Base-by-base conservation (phyloP, 148 eudicot species). In the Camellia granthamiana region DNA sequence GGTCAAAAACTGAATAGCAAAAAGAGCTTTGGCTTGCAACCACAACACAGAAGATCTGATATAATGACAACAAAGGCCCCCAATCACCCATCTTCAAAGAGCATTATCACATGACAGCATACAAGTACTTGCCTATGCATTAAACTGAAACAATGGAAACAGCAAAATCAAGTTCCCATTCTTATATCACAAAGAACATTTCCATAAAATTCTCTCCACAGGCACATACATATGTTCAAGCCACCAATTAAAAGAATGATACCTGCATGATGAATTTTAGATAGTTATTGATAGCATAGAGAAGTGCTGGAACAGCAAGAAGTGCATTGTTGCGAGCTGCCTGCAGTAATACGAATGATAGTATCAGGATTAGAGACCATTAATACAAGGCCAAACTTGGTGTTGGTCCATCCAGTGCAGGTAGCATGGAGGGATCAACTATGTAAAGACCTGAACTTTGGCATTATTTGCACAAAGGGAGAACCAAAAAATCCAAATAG, bases 241-340 rank as follows among this genome's bases (percentile, higher is more conserved):
- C 19, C 55, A 54, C 46, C 74, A 14, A 69, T 44, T 3, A 49
- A 21, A 58, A 30, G 1, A 58, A 76, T 51, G 15, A 18, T 87
- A 92, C 97, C 97, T 92, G 97, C 97, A 92, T 92, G 78, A 78
- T 88, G 81, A 94, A 94, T 93, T 94, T 94, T 72, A 94, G 89
- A 88, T 94, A 92, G 85, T 94, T 94, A 85, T 92, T 94, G 72
- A 94, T 87, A 54, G 98, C 97, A 84, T 92, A 92, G 23, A 90
- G 83, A 84, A 88, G 74, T 13, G 91, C 93, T 74, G 94, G 94
- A 83, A 93, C 91, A 49, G 97, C 97, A 71, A 93, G 92, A 80
- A 94, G 98, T 60, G 81, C 88, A 85, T 94, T 94, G 86, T 79
- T 91, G 83, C 98, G 98, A 79, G 98, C 98, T 82, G 98, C 98